These are phyloP conservation scores for Adansonia rubrostipa DNA, from an alignment of 441 rosid genomes.

Conservation along the genomic window DNA sequence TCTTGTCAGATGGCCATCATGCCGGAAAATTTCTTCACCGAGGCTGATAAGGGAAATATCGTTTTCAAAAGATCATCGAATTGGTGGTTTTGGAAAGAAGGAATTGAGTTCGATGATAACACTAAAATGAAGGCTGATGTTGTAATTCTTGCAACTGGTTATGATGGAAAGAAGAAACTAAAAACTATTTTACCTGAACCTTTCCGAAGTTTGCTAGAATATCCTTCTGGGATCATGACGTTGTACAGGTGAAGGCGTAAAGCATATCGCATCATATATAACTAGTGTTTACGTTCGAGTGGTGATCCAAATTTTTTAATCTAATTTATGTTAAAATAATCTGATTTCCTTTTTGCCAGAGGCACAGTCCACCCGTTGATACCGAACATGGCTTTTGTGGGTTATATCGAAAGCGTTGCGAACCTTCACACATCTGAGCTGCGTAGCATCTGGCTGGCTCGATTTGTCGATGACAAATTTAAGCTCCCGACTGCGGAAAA, in stretches of 20 bases:
- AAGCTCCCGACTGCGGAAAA: conserved; percentile 67
- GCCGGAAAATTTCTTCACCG: conserved; percentile 73
- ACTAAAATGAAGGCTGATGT: no score
- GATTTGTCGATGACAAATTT: conserved; percentile 57
- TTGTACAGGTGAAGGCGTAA: conserved; percentile 62
- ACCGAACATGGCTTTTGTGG: conserved; percentile 90
- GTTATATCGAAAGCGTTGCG: conserved; percentile 76
- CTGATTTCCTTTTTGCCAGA: conserved; percentile 38
- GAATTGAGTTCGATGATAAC: no score
- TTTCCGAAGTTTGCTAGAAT: no score
- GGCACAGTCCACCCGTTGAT: conserved; percentile 87
- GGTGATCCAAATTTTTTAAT: background rate
- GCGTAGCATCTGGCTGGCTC: conserved; percentile 71
- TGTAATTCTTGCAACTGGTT: no score
- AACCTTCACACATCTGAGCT: conserved; percentile 83
- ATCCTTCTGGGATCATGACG: conserved; percentile 54
- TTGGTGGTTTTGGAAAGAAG: no score
- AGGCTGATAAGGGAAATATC: conserved; percentile 84
- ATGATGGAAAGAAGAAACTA: no score
- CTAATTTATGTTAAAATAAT: background rate
- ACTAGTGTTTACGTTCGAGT: background rate
- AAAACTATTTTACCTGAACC: no score
- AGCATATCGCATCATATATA: no score
- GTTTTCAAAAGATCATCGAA: no score
- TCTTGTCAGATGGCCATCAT: conserved; percentile 93